A percentile compares a stretch with the other conserved stretches of the same genome.
phyloP scores from a whole-genome alignment of 1,284 basidiomycete species.

The Ustilago shanxiensis region DNA sequence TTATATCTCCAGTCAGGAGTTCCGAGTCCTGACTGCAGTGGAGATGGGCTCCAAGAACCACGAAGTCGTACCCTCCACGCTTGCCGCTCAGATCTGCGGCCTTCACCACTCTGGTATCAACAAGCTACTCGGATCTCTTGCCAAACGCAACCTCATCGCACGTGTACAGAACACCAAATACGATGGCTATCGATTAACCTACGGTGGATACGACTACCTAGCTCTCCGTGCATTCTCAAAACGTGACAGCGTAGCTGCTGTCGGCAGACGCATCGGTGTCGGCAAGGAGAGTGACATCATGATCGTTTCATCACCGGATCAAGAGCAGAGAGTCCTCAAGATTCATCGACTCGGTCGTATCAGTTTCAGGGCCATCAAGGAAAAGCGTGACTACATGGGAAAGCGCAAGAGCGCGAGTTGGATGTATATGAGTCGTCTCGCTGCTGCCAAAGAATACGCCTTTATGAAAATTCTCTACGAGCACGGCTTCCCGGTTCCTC shows the following conservation, averaged over 20 bases:
- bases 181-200: conserved; percentile 96
- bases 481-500: conserved; percentile 91
- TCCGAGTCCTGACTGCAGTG: conserved; percentile 92
- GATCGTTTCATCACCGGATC: conserved; percentile 86
- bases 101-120: conserved; percentile 91
- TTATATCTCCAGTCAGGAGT: conserved; percentile 92
- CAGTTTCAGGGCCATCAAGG: conserved; percentile 96
- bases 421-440: conserved; percentile 99
- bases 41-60: conserved; percentile 99
- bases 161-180: conserved; percentile 93
- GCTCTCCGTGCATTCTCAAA: conserved; percentile 93
- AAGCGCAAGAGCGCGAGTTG: conserved; percentile 95
- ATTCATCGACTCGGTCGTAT: conserved; percentile 93
- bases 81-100: conserved; percentile 92
- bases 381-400: conserved; percentile 95
- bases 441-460: conserved; percentile 96
- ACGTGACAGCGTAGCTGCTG: conserved; percentile 70
- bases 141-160: conserved; percentile 90
- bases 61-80: conserved; percentile 87
- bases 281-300: conserved; percentile 99
- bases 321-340: conserved; percentile 89
- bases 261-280: conserved; percentile 97
- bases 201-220: conserved; percentile 96
- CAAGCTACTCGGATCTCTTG: conserved; percentile 88
- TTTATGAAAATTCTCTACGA: conserved; percentile 99